Evolutionary conservation across 202 grass and related monocot species (phyloP).

Genomic region (Digitaria exilis): DNA sequence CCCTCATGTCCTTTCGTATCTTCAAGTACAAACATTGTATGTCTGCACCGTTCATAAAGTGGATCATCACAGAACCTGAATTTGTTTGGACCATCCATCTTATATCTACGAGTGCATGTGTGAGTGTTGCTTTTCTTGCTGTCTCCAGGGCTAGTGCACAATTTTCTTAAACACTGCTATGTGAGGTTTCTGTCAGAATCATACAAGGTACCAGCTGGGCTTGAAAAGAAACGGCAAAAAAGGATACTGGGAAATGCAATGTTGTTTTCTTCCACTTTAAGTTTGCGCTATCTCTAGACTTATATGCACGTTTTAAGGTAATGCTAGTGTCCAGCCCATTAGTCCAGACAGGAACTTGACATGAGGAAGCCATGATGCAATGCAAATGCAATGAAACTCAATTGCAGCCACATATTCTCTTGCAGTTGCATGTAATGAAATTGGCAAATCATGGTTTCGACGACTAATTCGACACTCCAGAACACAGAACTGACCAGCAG

Average conservation of each 20-base stretch:
- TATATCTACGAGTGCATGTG: constrained; percentile 27
- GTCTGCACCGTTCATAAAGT: constrained; percentile 28
- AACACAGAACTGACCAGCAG: constrained; percentile 12
- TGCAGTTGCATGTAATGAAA: constrained; percentile 13
- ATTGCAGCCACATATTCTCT: constrained; percentile 6
- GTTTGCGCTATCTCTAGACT: constrained; percentile 3
- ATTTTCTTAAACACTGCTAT: constrained; percentile 49
- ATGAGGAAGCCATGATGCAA: constrained; percentile 13
- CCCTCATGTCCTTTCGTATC: constrained; percentile 31
- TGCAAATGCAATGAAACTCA: not conserved
- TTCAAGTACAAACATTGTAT: constrained; percentile 39
- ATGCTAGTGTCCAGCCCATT: not conserved
- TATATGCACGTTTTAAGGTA: constrained; percentile 28
- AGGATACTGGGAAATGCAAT: not conserved
- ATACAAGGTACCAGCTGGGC: constrained; percentile 19
- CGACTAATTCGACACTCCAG: not conserved
- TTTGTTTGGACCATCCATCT: constrained; percentile 47
- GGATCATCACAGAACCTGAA: constrained; percentile 20
- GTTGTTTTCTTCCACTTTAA: constrained; percentile 32
- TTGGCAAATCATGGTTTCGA: not conserved
- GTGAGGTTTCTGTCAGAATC: constrained; percentile 46
- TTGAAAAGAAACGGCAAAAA: constrained; percentile 9
- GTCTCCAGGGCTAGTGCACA: constrained; percentile 33
- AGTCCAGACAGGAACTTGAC: constrained; percentile 1
- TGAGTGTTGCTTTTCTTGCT: constrained; percentile 37